Evolutionary conservation across 2,329 filamentous ascomycete species (phyloP), one percentile per base, ranked within the genome.

Genomic region (Xylaria sp.): DNA sequence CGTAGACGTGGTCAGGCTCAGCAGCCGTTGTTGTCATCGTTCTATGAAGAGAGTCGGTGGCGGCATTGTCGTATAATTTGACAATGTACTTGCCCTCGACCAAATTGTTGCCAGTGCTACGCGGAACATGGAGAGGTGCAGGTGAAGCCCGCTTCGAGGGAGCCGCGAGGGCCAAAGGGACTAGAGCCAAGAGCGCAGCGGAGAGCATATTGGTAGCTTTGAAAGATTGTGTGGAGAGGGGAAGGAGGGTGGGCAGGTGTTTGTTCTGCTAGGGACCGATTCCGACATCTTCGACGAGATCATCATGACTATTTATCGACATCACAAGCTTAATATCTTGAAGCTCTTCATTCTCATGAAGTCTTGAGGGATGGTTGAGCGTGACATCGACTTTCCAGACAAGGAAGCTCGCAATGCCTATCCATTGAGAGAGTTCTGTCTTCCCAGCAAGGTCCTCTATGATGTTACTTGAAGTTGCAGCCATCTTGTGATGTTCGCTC

Each of bases 81-180:
- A 85, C 74, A 65, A 85, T 84, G 73, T 83, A 84, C 70, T 80
- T 82, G 70, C 77, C 78, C 56, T 79, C 72, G 46, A 81, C 69
- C 43, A 80, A 68, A 41, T 74, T 69, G 46, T 18, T 28, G 4
- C 64, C 64, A 15, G 71, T 72, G 60, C 63, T 70, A 46, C 74
- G 73, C 10, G 77, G 76, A 68, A 73, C 72, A 56, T 77, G 66
- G 18, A 78, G 65, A 45, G 77, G 77, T 34, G 76, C 77, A 18
- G 77, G 77, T 62, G 71, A 67, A 48, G 76, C 67, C 55, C 77
- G 73, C 71, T 74, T 77, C 9, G 76, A 75, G 41, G 77, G 77
- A 55, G 76, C 75, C 67, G 77, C 76, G 41, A 76, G 64, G 66
- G 73, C 77, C 72, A 77, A 52, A 65, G 75, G 74, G 68, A 77